phyloP scores from a whole-genome alignment of 352 stramenopile genomes.

The Pythium phragmitis region DNA sequence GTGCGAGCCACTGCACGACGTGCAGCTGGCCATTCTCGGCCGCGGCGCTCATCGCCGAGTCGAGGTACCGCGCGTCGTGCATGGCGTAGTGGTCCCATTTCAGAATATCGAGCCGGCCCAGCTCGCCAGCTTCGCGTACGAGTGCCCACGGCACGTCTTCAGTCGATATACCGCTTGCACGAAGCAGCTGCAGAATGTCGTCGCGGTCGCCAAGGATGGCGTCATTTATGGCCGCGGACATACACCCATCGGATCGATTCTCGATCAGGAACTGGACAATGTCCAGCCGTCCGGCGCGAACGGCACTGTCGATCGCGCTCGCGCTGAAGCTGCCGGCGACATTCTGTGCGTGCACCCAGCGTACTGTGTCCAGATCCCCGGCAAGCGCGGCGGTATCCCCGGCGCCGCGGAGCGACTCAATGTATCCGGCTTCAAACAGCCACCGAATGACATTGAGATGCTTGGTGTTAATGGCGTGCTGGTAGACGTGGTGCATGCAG shows the following conservation, averaged over 20 bases:
- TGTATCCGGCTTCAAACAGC: constrained; percentile 24
- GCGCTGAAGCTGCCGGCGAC: neutral
- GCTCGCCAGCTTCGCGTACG: constrained; percentile 15
- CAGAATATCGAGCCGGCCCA: constrained; percentile 20
- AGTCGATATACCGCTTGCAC: neutral
- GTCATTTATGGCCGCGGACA: constrained; percentile 14
- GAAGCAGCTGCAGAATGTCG: constrained; percentile 15
- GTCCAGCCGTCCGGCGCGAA: constrained; percentile 1
- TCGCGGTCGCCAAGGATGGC: constrained; percentile 21
- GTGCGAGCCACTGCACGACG: constrained; percentile 20
- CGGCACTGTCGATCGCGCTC: constrained; percentile 13
- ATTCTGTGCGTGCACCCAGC: constrained; percentile 14
- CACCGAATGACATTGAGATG: constrained; percentile 24
- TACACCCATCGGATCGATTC: constrained; percentile 19
- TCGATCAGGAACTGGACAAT: constrained; percentile 24
- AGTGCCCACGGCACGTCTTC: constrained; percentile 26
- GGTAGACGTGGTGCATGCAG: constrained; percentile 19
- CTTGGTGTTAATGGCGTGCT: constrained; percentile 21
- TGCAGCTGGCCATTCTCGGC: constrained; percentile 23
- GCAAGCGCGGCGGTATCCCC: constrained; percentile 13
- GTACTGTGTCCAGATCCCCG: constrained; percentile 19
- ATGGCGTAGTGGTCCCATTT: constrained; percentile 26
- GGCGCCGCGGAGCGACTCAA: constrained; percentile 10
- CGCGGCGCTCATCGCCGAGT: constrained; percentile 23
- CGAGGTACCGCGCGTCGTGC: constrained; percentile 22